Percentiles rank a stretch among this genome's conserved stretches.
Evolutionary conservation across 148 eudicot species (phyloP).

Genomic region (Fagopyrum tataricum): DNA sequence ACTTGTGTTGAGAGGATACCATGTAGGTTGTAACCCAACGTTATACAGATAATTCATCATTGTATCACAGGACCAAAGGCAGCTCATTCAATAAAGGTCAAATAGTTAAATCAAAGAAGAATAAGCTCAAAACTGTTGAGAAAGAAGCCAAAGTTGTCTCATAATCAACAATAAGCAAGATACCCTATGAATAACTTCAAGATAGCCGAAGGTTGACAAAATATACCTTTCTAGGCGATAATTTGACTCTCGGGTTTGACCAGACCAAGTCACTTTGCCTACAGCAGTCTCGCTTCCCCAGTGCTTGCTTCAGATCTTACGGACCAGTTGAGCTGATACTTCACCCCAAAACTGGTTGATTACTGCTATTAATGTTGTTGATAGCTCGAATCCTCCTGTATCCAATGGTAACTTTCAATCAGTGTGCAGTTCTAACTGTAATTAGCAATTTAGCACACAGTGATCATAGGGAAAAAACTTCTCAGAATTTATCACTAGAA

Average conservation of each 20-base stretch:
- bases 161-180: background rate
- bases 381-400: conserved; percentile 1
- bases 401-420: background rate
- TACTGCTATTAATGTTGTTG: background rate
- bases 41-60: background rate
- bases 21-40: background rate
- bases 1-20: conserved; percentile 6
- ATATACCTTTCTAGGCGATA: conserved; percentile 5
- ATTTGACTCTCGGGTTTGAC: background rate
- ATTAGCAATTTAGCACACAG: background rate
- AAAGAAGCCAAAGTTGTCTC: conserved; percentile 5
- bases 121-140: background rate
- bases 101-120: background rate
- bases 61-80: background rate
- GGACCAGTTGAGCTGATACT: background rate
- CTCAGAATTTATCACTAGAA: background rate
- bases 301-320: background rate
- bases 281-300: background rate
- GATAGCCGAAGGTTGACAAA: background rate
- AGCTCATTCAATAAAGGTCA: background rate
- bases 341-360: background rate
- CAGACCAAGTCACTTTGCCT: background rate
- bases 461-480: background rate
- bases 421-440: background rate
- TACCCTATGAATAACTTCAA: background rate